Conservation (phyloP, 805 yeast genomes). For the Nakazawaea ishiwadae region DNA sequence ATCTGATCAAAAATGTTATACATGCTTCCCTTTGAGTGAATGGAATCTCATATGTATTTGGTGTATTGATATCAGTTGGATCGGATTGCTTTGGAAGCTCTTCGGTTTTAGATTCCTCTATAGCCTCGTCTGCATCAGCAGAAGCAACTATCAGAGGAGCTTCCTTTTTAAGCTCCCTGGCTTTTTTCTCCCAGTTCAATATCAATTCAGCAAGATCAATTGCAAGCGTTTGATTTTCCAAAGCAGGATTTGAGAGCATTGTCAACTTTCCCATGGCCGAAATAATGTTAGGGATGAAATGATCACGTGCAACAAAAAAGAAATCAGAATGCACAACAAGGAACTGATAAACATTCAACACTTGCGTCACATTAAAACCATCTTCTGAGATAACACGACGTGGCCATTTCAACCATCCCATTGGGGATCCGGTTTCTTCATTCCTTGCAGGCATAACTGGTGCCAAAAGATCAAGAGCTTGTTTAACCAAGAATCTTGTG, state of each 20-base stretch:
- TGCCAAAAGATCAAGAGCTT: conserved; percentile 83
- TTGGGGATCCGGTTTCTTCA: conserved; percentile 44
- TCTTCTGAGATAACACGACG: conserved; percentile 89
- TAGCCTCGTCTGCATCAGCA: no score
- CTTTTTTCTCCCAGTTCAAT: conserved; percentile 75
- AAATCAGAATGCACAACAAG: conserved; percentile 80
- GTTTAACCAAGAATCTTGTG: conserved; percentile 75
- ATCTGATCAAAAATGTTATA: conserved; percentile 81
- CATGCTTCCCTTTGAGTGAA: conserved; percentile 83
- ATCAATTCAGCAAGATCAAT: conserved; percentile 86
- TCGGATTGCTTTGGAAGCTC: no score
- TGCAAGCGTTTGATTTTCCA: conserved; percentile 80
- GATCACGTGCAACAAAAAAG: conserved; percentile 82
- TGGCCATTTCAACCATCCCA: conserved; percentile 90
- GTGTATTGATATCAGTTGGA: conserved; percentile 37
- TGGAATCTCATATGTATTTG: conserved; percentile 57
- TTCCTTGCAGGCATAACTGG: conserved; percentile 77
- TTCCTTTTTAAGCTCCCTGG: conserved; percentile 22
- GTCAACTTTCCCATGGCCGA: conserved; percentile 91
- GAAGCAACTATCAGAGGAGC: no score
- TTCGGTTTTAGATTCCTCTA: no score
- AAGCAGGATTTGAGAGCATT: conserved; percentile 66
- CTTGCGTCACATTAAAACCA: conserved; percentile 81
- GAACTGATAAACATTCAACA: conserved; percentile 82
- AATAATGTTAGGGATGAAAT: conserved; percentile 82